Percentiles rank a stretch among this genome's conserved stretches.
phyloP scores from a whole-genome alignment of 164 flowering plant species.

The Piper longum region DNA sequence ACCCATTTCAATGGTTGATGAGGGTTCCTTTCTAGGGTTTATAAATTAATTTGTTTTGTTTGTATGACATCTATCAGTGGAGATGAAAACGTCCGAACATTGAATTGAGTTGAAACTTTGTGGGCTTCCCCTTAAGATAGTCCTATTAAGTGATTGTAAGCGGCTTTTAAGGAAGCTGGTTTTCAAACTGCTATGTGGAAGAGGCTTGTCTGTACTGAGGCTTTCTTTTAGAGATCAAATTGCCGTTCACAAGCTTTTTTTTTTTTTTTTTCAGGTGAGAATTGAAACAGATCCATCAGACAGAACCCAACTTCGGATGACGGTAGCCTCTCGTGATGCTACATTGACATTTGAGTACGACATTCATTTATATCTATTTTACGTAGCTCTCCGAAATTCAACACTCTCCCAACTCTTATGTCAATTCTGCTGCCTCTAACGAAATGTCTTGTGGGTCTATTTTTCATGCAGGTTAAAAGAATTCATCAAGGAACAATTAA shows the following conservation, averaged over 20 bases:
- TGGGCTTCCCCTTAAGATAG: too few relatives aligned
- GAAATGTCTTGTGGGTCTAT: neutral
- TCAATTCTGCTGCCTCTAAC: neutral
- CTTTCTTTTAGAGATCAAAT: neutral
- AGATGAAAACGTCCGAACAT: too few relatives aligned
- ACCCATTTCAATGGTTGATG: too few relatives aligned
- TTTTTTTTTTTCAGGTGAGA: slow-evolving; percentile 37
- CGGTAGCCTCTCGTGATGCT: slow-evolving; percentile 87
- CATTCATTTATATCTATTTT: neutral
- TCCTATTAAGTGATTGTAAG: too few relatives aligned
- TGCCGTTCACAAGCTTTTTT: too few relatives aligned
- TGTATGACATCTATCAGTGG: too few relatives aligned
- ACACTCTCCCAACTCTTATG: too few relatives aligned
- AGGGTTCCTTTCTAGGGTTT: too few relatives aligned
- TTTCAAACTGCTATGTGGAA: too few relatives aligned
- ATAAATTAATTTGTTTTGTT: too few relatives aligned
- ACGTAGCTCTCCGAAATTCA: neutral
- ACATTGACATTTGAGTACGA: slow-evolving; percentile 77
- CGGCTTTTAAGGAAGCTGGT: too few relatives aligned
- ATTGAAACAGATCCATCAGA: slow-evolving; percentile 99
- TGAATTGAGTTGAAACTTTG: too few relatives aligned
- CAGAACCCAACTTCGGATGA: slow-evolving; percentile 93
- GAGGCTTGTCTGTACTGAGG: neutral
- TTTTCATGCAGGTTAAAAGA: slow-evolving; percentile 70
- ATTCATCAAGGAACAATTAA: slow-evolving; percentile 78